Conservation (phyloP, 2,329 filamentous ascomycete species). For the Xylaria sp. region DNA sequence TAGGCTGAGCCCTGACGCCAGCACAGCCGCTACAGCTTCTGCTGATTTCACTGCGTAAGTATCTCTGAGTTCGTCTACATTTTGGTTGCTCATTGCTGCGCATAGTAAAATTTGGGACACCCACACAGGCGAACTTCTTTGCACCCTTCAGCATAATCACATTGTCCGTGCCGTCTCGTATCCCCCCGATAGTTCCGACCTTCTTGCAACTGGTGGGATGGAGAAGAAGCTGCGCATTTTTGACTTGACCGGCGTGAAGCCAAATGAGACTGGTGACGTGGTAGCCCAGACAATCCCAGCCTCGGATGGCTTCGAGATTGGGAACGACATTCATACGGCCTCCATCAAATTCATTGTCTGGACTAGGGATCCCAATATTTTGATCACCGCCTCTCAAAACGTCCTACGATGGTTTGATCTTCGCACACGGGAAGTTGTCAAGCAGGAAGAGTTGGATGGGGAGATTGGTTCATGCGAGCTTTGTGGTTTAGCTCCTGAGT, state of each 20-base stretch:
- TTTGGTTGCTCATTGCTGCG: background rate
- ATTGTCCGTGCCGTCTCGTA: conserved; percentile 96
- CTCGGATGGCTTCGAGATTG: conserved; percentile 82
- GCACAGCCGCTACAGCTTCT: conserved; percentile 87
- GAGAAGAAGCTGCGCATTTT: conserved; percentile 97
- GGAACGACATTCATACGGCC: conserved; percentile 78
- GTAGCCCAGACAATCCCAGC: conserved; percentile 57
- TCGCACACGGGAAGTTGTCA: conserved; percentile 74
- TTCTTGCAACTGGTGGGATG: conserved; percentile 90
- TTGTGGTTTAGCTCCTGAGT: conserved; percentile 67
- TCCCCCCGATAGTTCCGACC: conserved; percentile 77
- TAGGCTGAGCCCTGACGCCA: conserved; percentile 84
- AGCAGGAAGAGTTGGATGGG: conserved; percentile 79
- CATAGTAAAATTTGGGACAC: conserved; percentile 94
- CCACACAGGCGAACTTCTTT: conserved; percentile 86
- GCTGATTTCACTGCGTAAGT: conserved; percentile 93
- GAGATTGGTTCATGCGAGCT: conserved; percentile 93
- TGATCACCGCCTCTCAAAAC: conserved; percentile 92
- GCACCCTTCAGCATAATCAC: conserved; percentile 88
- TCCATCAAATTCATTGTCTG: conserved; percentile 97
- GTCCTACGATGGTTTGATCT: conserved; percentile 95
- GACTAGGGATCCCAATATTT: conserved; percentile 84
- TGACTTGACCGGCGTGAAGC: conserved; percentile 71
- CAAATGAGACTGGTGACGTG: conserved; percentile 43
- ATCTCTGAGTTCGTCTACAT: background rate